Evolutionary conservation across 2,329 filamentous ascomycete species (phyloP).

Genomic region (Tolypocladium tropicale): DNA sequence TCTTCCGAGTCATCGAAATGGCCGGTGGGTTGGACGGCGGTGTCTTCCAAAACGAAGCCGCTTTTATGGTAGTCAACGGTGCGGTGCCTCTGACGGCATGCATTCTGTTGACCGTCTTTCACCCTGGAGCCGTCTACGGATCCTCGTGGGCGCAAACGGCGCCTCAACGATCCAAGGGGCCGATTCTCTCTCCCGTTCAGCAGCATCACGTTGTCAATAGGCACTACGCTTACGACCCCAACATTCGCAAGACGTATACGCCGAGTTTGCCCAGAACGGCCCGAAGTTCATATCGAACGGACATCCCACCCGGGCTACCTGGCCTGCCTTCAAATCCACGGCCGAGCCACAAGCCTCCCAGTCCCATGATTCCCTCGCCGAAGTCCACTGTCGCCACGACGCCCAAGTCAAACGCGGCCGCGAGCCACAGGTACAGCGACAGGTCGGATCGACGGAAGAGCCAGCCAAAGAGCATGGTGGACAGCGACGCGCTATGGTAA

Average conservation of each 20-base stretch:
- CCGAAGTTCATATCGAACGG: constrained; percentile 11
- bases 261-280: constrained; percentile 12
- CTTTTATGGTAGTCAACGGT: constrained; percentile 29
- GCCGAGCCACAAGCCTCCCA: constrained; percentile 10
- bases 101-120: constrained; percentile 23
- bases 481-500: constrained; percentile 11
- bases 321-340: constrained; percentile 19
- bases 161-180: constrained; percentile 13
- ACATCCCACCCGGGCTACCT: constrained; percentile 13
- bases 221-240: constrained; percentile 22
- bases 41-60: constrained; percentile 26
- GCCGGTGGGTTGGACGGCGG: constrained; percentile 21
- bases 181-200: constrained; percentile 8
- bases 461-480: constrained; percentile 6
- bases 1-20: constrained; percentile 30
- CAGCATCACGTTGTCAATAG: constrained; percentile 11
- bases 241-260: constrained; percentile 20
- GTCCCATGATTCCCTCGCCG: constrained; percentile 9
- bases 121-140: constrained; percentile 29
- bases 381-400: constrained; percentile 4
- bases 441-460: constrained; percentile 3
- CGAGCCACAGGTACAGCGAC: constrained; percentile 5
- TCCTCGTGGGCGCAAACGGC: constrained; percentile 29
- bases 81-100: constrained; percentile 26
- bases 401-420: constrained; percentile 5